Conservation (phyloP, 495 filamentous ascomycete species). For the Monascus purpureus region DNA sequence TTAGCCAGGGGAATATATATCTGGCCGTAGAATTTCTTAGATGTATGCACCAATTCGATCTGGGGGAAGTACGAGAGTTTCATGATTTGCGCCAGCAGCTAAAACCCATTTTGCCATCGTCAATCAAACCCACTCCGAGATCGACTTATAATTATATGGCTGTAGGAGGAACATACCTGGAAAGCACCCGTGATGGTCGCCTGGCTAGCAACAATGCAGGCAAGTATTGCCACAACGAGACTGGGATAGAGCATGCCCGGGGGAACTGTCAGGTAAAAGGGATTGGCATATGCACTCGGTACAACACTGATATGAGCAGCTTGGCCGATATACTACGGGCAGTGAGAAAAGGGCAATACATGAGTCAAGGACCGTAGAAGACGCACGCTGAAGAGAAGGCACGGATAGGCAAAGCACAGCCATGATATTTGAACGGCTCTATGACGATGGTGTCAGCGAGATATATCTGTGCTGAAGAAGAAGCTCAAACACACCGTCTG, state of each 20-base stretch:
- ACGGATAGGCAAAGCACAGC: conserved; percentile 50
- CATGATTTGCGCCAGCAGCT: conserved; percentile 60
- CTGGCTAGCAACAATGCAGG: conserved; percentile 62
- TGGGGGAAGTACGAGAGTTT: conserved; percentile 63
- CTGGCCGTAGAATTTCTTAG: conserved; percentile 51
- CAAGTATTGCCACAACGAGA: conserved; percentile 50
- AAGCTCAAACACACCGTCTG: conserved; percentile 11
- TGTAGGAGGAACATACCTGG: conserved; percentile 19
- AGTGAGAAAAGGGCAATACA: background rate
- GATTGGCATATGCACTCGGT: conserved; percentile 50
- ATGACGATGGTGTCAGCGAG: background rate
- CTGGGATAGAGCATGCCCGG: conserved; percentile 53
- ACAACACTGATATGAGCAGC: conserved; percentile 53
- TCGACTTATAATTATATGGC: too few relatives aligned
- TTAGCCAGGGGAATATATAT: conserved; percentile 60
- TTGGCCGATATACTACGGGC: conserved; percentile 47
- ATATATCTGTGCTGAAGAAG: background rate
- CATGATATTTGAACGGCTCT: conserved; percentile 51
- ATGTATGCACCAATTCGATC: conserved; percentile 54
- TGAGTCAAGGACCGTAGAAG: conserved; percentile 1
- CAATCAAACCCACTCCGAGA: background rate
- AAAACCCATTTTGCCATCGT: too few relatives aligned
- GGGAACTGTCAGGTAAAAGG: conserved; percentile 55
- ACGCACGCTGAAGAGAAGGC: conserved; percentile 49
- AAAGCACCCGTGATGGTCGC: conserved; percentile 68